Base-by-base conservation (phyloP, 1,284 basidiomycete genomes). In the Sanguinoderma infundibulare region DNA sequence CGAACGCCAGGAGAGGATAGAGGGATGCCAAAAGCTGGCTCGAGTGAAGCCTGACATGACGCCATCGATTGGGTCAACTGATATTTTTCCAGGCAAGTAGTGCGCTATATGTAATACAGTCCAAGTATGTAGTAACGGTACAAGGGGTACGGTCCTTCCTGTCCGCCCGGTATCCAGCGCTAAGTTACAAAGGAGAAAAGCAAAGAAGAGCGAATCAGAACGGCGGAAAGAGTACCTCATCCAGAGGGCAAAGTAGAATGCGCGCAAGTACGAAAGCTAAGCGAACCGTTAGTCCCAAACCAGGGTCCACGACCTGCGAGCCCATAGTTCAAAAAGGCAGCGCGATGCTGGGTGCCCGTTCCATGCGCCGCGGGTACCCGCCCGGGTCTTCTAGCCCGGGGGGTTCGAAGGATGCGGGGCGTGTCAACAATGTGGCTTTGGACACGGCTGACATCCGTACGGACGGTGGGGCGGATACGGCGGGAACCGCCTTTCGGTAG, bases 181-280 rank as follows among this genome's bases (percentile, higher is more conserved):
- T 46, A 46, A 26, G 42, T 15, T 28, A 26, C 42, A 46, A 46
- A 7, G n/a, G n/a, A 40, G n/a, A 20, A 20, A 42, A 42, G 40
- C 12, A 12, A 14, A 46, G n/a, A n/a, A n/a, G n/a, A 46, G 42
- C 32, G n/a, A 17, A 49, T 30, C 7, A 30, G 26, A 24, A 47
- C 46, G 26, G n/a, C 10, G 7, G 32, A 49, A 26, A 28, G 9
- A 49, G 32, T 32, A 49, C 46, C 28, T 20, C 46, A 49, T 30
- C 46, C 46, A 49, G 46, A 49, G 46, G 46, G 46, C 46, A 49
- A 28, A 26, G 46, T 49, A 49, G 46, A 32, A 49, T 49, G 46
- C 2, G 28, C 30, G 10, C n/a, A 12, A 4, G 24, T 28, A 26
- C 26, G 3, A 26, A 46, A 46, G 42, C 15, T 6, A 28, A 15